Conservation (phyloP, 1,284 basidiomycete species). For the Neonothopanus nambi region DNA sequence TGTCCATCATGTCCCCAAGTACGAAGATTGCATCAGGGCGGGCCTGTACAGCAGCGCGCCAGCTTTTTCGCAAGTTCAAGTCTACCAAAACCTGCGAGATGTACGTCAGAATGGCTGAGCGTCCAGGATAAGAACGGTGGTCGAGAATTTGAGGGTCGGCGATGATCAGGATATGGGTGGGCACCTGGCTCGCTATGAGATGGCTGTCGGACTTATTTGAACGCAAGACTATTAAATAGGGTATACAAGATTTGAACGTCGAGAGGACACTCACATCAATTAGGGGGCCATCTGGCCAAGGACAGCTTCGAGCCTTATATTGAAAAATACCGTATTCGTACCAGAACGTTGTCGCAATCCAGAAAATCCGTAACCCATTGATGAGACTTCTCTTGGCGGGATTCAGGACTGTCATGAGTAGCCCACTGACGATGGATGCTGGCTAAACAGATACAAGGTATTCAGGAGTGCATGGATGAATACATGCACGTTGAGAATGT, state of each 20-base stretch:
- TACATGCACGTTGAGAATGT: no score
- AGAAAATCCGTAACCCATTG: conserved; percentile 45
- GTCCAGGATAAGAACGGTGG: conserved; percentile 59
- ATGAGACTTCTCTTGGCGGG: conserved; percentile 20
- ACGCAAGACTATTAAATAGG: background rate
- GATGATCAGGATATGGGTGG: conserved; percentile 74
- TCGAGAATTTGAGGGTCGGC: conserved; percentile 85
- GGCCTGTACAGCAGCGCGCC: conserved; percentile 65
- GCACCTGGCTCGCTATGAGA: conserved; percentile 13
- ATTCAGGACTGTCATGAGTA: conserved; percentile 5
- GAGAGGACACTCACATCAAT: conserved; percentile 27
- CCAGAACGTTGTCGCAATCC: conserved; percentile 64
- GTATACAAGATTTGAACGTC: background rate
- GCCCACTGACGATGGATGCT: no score
- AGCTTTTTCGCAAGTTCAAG: conserved; percentile 81
- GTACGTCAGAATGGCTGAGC: conserved; percentile 44
- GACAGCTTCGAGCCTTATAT: conserved; percentile 48
- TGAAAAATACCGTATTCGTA: conserved; percentile 69
- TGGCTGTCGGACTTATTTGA: conserved; percentile 1
- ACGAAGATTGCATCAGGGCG: conserved; percentile 77
- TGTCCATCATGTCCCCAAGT: conserved; percentile 89
- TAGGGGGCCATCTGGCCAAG: conserved; percentile 55
- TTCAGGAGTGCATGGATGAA: no score
- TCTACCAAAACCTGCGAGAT: conserved; percentile 63
- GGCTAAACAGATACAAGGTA: no score